Conservation (phyloP, 257 asterid species). For the Scutellaria galericulata region DNA sequence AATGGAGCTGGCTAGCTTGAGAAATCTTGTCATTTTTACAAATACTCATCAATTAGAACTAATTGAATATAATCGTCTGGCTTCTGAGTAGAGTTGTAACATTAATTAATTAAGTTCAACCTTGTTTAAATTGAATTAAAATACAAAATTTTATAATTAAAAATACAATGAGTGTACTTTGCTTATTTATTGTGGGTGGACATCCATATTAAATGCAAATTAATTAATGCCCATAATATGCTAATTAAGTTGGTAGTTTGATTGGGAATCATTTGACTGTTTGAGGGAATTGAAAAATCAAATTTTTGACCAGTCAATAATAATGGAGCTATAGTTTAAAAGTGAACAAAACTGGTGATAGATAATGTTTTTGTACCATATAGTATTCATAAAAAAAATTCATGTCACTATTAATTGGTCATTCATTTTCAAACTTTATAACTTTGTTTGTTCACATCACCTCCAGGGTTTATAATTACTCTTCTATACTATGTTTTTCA, state of each 20-base stretch:
- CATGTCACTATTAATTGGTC: slow-evolving; percentile 36
- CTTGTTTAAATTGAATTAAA: too few species aligned
- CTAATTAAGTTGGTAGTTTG: slow-evolving; percentile 26
- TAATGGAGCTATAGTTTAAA: slow-evolving; percentile 25
- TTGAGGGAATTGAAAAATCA: slow-evolving; percentile 30
- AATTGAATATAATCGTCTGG: not conserved
- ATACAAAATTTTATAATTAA: too few species aligned
- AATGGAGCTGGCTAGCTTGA: too few species aligned
- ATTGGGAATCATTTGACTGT: slow-evolving; percentile 45
- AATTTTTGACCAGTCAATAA: slow-evolving; percentile 44
- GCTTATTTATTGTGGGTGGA: not conserved
- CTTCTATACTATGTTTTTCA: not conserved
- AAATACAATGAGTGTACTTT: not conserved
- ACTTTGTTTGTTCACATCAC: slow-evolving; percentile 31
- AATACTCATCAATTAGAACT: not conserved
- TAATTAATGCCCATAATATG: not conserved
- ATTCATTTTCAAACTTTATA: slow-evolving; percentile 31
- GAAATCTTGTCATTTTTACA: not conserved
- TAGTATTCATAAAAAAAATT: not conserved
- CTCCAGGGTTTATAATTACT: not conserved
- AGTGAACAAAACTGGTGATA: slow-evolving; percentile 28
- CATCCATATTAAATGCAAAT: slow-evolving; percentile 31
- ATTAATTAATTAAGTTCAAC: too few species aligned
- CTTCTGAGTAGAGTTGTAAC: not conserved
- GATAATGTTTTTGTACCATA: slow-evolving; percentile 35